Evolutionary conservation across 768 basidiomycete genomes (phyloP), one percentile per base, ranked within the genome.

Genomic region (Zangia roseola): DNA sequence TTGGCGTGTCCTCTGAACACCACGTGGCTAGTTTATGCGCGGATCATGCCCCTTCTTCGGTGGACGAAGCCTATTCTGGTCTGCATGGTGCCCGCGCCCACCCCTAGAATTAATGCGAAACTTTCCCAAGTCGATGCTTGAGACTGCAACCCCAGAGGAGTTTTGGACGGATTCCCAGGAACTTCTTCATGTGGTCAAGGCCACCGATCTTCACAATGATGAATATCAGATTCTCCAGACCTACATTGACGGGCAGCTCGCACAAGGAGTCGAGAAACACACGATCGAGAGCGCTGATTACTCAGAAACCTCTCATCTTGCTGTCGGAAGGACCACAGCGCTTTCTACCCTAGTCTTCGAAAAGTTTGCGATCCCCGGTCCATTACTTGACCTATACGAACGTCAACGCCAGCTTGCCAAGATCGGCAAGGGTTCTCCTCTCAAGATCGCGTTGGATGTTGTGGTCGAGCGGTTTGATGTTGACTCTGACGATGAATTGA

Each of bases 1-100:
- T 31, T 16, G 31, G 16, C 31, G 14, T 14, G 31, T 16, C 16
- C 31, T 37, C 30, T 23, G 12, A n/a, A n/a, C n/a, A n/a, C n/a
- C n/a, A 30, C 10, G 4, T 12, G 6, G 16, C 33, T 17, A 54
- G 55, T 58, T 49, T 33, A 39, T 58, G 25, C 47, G 34, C 12
- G 56, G 56, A 9, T 55, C 48, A 10, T 43, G 45, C 28, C 55
- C 55, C 21, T 59, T 47, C 45, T 58, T 58, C 33, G 57, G 57
- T 28, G 57, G 57, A 21, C 52, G 57, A 5, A 53, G 51, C 20
- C 30, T 43, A 8, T 56, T 58, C 34, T 58, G 34, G 34, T 58
- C 56, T 7, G 57, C 57, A 2, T 58, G 57, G 57, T 55, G 44
- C 24, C 57, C 57, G n/a, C 50, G 43, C 9, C 57, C 57, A 2